These are phyloP conservation scores for Verticillium dahliae DNA, from an alignment of 2,329 filamentous ascomycete species.

Conservation along the genomic window DNA sequence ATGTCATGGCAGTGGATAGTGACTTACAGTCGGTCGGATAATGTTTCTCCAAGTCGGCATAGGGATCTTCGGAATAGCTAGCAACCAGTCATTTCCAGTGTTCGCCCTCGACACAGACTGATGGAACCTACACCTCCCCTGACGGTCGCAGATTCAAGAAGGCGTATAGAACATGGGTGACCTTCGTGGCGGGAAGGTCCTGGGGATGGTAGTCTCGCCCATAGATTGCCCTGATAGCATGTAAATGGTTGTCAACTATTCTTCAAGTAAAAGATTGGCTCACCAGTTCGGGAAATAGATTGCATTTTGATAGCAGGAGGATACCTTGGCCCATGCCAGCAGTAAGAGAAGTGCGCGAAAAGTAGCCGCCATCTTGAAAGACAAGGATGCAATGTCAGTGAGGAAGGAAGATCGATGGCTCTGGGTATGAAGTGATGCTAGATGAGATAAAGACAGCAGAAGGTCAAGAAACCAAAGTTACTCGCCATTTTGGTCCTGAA, in stretches of 20 bases:
- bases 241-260: background rate
- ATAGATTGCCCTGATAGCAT: conserved; percentile 57
- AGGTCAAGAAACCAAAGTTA: background rate
- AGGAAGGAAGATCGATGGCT: background rate
- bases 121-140: conserved; percentile 59
- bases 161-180: conserved; percentile 74
- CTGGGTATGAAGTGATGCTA: background rate
- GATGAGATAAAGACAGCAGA: background rate
- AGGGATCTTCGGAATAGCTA: conserved; percentile 60
- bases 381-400: background rate
- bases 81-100: background rate
- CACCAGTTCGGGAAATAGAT: conserved; percentile 46
- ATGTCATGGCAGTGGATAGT: background rate
- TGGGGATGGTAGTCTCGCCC: conserved; percentile 65
- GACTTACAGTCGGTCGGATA: conserved; percentile 57
- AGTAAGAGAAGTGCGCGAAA: background rate
- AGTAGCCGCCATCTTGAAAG: background rate
- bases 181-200: conserved; percentile 59
- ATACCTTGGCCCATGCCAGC: background rate
- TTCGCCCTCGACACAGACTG: background rate
- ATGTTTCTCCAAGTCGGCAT: conserved; percentile 67
- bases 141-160: conserved; percentile 70
- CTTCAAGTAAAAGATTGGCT: conserved; percentile 7
- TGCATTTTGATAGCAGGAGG: conserved; percentile 31
- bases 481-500: background rate